Percentiles rank a stretch among this genome's conserved stretches.
These are phyloP conservation scores for Ustilago trichophora DNA, from an alignment of 1,284 basidiomycete species.

Conservation along the genomic window DNA sequence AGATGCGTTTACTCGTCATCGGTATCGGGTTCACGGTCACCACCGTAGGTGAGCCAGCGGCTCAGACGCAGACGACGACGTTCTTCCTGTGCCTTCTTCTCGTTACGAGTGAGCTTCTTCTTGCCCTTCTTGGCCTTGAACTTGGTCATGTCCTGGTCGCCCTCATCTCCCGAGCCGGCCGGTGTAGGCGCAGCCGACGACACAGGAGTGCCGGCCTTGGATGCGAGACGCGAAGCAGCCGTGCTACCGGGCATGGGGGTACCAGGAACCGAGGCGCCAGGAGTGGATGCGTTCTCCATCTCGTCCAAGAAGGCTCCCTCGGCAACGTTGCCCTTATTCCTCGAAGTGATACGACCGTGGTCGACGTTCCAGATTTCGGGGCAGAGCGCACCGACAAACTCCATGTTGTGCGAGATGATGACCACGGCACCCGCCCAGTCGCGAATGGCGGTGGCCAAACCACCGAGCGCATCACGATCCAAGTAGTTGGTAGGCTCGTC, in stretches of 20 bases:
- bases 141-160: constrained; percentile 65
- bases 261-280: constrained; percentile 77
- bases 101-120: constrained; percentile 66
- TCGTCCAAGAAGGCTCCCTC: constrained; percentile 76
- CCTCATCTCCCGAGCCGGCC: constrained; percentile 68
- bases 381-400: constrained; percentile 65
- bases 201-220: constrained; percentile 65
- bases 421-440: constrained; percentile 97
- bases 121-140: constrained; percentile 66
- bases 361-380: constrained; percentile 75
- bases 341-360: constrained; percentile 80
- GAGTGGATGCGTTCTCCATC: constrained; percentile 71
- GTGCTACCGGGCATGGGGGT: constrained; percentile 68
- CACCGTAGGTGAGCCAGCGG: constrained; percentile 63
- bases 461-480: constrained; percentile 76
- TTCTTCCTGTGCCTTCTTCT: constrained; percentile 66
- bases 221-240: constrained; percentile 64
- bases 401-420: constrained; percentile 90
- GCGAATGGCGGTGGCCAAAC: constrained; percentile 92
- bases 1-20: constrained; percentile 53
- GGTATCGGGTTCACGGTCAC: constrained; percentile 63
- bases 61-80: constrained; percentile 58
- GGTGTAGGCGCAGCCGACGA: constrained; percentile 67
- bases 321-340: constrained; percentile 84
- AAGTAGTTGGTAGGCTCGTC: constrained; percentile 89